These are phyloP conservation scores for Penicillium sp. DNA, from an alignment of 2,329 filamentous ascomycete genomes.

Conservation along the genomic window DNA sequence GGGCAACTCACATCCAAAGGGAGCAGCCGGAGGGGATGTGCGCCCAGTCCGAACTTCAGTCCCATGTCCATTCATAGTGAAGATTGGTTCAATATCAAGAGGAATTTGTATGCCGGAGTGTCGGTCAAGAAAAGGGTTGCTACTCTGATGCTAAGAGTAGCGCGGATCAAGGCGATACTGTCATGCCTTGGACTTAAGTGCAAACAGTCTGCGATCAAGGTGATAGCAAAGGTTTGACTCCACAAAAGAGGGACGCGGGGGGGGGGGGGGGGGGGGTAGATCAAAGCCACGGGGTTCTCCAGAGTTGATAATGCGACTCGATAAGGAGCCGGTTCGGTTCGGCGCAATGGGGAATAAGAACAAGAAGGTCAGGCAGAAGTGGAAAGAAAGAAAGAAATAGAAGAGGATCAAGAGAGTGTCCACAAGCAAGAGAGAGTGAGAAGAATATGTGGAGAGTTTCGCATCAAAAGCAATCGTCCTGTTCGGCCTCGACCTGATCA, in stretches of 20 bases:
- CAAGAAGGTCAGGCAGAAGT: background rate
- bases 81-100: background rate
- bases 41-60: slow-evolving; percentile 37
- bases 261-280: slow-evolving; percentile 9
- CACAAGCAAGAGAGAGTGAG: slow-evolving; percentile 17
- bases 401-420: slow-evolving; percentile 10
- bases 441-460: slow-evolving; percentile 1
- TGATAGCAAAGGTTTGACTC: slow-evolving; percentile 1
- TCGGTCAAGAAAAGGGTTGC: slow-evolving; percentile 16
- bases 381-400: slow-evolving; percentile 1
- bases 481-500: slow-evolving; percentile 30
- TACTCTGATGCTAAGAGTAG: slow-evolving; percentile 28
- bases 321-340: slow-evolving; percentile 1
- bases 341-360: slow-evolving; percentile 9
- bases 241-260: slow-evolving; percentile 11
- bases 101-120: background rate
- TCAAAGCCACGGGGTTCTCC: slow-evolving; percentile 7
- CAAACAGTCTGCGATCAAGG: slow-evolving; percentile 3
- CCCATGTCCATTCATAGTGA: slow-evolving; percentile 36
- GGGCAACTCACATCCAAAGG: slow-evolving; percentile 65
- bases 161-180: slow-evolving; percentile 19
- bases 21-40: slow-evolving; percentile 56
- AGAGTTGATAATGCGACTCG: slow-evolving; percentile 13
- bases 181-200: slow-evolving; percentile 30
- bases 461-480: slow-evolving; percentile 22